These are phyloP conservation scores for Globisporangium cystogenes DNA, from an alignment of 352 stramenopile species.

Conservation along the genomic window DNA sequence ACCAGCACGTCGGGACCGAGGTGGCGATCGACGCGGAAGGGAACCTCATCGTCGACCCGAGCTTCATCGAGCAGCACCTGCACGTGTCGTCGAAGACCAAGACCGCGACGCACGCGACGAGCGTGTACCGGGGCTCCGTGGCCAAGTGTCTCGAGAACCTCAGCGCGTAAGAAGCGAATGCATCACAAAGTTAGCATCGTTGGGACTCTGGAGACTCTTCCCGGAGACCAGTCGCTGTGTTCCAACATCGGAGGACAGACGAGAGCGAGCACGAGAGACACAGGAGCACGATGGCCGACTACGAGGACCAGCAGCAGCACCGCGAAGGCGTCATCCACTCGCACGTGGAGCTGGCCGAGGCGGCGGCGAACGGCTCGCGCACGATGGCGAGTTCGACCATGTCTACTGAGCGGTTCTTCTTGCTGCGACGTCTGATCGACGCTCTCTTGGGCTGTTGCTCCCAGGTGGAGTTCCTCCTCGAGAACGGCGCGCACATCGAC, in stretches of 20 bases:
- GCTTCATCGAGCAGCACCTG: conserved; percentile 73
- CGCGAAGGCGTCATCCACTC: conserved; percentile 47
- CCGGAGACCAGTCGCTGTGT: too few relatives aligned
- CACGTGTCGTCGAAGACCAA: conserved; percentile 64
- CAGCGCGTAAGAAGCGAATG: conserved; percentile 8
- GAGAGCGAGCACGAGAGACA: too few relatives aligned
- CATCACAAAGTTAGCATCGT: background rate
- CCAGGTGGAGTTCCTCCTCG: conserved; percentile 59
- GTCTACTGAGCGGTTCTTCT: too few relatives aligned
- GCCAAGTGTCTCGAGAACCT: conserved; percentile 63
- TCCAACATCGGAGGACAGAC: too few relatives aligned
- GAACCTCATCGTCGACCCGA: conserved; percentile 79
- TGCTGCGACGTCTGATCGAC: background rate
- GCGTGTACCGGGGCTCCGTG: conserved; percentile 57
- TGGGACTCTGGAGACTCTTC: too few relatives aligned
- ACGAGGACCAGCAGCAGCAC: conserved; percentile 19
- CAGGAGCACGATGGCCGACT: conserved; percentile 26
- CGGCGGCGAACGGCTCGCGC: conserved; percentile 50
- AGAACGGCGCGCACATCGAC: conserved; percentile 44
- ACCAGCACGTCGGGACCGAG: conserved; percentile 70
- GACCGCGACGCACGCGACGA: conserved; percentile 54
- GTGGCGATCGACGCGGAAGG: conserved; percentile 63
- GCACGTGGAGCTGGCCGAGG: conserved; percentile 60
- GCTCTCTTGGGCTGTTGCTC: background rate
- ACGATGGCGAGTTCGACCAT: conserved; percentile 49